Evolutionary conservation across 352 stramenopile species (phyloP).

Genomic region (Blastocystis sp.): DNA sequence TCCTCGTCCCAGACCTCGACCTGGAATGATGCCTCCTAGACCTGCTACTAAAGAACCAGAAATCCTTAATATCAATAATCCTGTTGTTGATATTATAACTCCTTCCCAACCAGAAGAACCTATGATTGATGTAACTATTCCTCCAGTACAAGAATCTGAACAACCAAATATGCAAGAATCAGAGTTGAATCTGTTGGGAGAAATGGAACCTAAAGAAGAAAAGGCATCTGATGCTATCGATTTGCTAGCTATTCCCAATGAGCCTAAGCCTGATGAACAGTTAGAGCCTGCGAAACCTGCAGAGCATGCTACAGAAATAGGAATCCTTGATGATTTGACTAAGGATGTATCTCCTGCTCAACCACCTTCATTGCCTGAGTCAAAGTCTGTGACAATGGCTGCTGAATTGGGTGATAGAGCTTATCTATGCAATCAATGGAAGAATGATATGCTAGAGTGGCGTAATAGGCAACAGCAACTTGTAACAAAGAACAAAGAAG

Average conservation of each 20-base stretch:
- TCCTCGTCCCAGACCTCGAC: conserved; percentile 7
- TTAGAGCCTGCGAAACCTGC: neutral
- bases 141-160: neutral
- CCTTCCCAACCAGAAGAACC: neutral
- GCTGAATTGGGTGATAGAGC: conserved; percentile 23
- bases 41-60: neutral
- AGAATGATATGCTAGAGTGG: conserved; percentile 12
- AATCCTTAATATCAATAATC: neutral
- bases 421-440: conserved; percentile 28
- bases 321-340: neutral
- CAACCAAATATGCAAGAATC: neutral
- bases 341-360: neutral
- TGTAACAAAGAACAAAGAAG: conserved; percentile 11
- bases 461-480: conserved; percentile 6
- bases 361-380: neutral
- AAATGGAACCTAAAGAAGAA: neutral
- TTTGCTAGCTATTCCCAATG: neutral
- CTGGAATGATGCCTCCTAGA: neutral
- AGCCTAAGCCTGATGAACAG: neutral
- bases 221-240: neutral
- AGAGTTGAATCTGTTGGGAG: neutral
- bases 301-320: neutral
- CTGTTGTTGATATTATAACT: neutral
- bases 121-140: neutral
- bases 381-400: conserved; percentile 55